Evolutionary conservation across 805 yeast species (phyloP), one percentile per base, ranked within the genome.

Genomic region (Peterozyma xylosa): DNA sequence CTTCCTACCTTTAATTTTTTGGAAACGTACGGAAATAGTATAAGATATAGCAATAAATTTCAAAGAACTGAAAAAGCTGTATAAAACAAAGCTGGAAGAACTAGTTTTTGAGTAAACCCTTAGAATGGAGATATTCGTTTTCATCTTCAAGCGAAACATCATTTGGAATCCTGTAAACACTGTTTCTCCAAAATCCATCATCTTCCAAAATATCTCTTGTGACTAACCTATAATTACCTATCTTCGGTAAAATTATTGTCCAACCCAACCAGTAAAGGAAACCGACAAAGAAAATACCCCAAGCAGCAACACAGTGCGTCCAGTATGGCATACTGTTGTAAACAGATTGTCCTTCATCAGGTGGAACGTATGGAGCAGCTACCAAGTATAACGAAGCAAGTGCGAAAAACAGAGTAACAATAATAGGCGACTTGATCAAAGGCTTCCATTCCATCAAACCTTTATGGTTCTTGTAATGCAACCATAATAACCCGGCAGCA

Each of bases 331-430:
- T 66, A 41, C 59, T 51, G n/a, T 76, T 61, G 68, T 86, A 86
- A 43, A 86, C 89, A 33, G 73, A 68, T 63, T 83, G 82, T 33
- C 82, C 85, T 15, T 55, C 68, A 16, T 69, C 57, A 39, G 95
- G 95, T 38, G 93, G 88, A 48, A 86, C 71, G 57, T 82, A 86
- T 41, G 95, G 95, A 30, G 91, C 90, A 45, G 77, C 74, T 43
- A 84, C 71, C 54, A 86, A 68, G 57, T 84, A 86, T 30, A 82
- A 53, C 11, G 86, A 80, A 9, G 86, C 70, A 42, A 85, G 61
- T 42, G 73, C 67, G 60, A 86, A 86, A 67, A 82, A 85, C 1
- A 68, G 18, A 11, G 76, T 74, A 33, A 84, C 81, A n/a, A 80
- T 76, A 38, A 76, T 61, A 34, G 84, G 68, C 5, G 90, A 84